Conservation (phyloP, 2,329 filamentous ascomycete species). For the Xylariaceae sp. region DNA sequence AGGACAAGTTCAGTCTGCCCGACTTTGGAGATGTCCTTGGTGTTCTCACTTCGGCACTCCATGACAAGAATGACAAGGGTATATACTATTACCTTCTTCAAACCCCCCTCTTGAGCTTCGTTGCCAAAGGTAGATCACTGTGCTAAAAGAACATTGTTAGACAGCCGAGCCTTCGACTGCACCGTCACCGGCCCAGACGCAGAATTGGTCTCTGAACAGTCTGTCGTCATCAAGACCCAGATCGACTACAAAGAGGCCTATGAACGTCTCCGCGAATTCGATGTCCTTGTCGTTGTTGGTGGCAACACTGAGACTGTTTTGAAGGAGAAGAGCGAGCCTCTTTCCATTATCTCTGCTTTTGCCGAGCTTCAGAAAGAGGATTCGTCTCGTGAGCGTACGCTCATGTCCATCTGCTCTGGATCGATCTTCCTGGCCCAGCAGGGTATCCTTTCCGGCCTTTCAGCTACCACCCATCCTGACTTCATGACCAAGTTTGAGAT, state of each 20-base stretch:
- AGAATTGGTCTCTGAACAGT: slow-evolving; percentile 55
- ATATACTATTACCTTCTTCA: slow-evolving; percentile 29
- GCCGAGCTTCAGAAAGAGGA: slow-evolving; percentile 75
- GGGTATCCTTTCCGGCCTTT: slow-evolving; percentile 71
- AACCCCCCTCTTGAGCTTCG: not conserved
- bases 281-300: slow-evolving; percentile 73
- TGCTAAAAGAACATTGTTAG: slow-evolving; percentile 31
- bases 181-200: slow-evolving; percentile 50
- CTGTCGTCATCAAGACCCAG: slow-evolving; percentile 66
- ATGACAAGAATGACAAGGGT: slow-evolving; percentile 51
- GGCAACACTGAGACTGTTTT: slow-evolving; percentile 61
- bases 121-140: not conserved
- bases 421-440: slow-evolving; percentile 70
- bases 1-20: slow-evolving; percentile 54
- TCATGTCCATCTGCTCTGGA: slow-evolving; percentile 75
- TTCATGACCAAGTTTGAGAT: slow-evolving; percentile 76
- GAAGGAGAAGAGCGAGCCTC: slow-evolving; percentile 62
- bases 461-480: slow-evolving; percentile 78
- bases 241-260: slow-evolving; percentile 75
- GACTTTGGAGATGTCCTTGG: slow-evolving; percentile 54
- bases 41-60: slow-evolving; percentile 46
- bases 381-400: slow-evolving; percentile 71
- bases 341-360: slow-evolving; percentile 69
- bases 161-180: slow-evolving; percentile 53
- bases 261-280: slow-evolving; percentile 67